These are phyloP conservation scores for Lachnellula occidentalis DNA, from an alignment of 2,329 filamentous ascomycete genomes.

Conservation along the genomic window DNA sequence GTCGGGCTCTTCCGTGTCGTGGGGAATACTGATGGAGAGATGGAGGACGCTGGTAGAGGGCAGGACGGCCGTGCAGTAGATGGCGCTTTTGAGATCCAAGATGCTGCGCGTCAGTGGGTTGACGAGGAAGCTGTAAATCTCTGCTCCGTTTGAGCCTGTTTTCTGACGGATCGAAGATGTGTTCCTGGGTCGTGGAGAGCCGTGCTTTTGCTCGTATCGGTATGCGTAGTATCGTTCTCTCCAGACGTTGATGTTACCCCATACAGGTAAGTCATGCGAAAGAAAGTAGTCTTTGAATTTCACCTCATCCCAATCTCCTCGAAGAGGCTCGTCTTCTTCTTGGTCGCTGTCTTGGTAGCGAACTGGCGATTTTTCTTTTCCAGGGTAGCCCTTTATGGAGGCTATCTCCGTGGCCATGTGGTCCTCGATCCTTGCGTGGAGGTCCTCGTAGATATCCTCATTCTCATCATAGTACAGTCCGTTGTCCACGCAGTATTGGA, in stretches of 20 bases:
- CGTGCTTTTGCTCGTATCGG: slow-evolving; percentile 1
- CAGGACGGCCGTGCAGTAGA: slow-evolving; percentile 2
- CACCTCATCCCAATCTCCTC: neutral
- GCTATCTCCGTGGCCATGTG: neutral
- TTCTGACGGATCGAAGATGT: neutral
- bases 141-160: neutral
- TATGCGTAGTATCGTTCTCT: slow-evolving; percentile 7
- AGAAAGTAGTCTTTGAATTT: neutral
- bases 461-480: neutral
- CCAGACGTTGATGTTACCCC: neutral
- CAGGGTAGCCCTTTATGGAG: neutral
- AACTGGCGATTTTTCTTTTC: neutral
- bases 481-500: neutral
- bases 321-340: neutral
- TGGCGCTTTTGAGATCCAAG: neutral
- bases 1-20: neutral
- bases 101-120: neutral
- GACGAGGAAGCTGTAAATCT: slow-evolving; percentile 1
- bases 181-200: neutral
- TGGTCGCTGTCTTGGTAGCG: neutral
- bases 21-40: neutral
- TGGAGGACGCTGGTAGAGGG: neutral
- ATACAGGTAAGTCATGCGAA: neutral
- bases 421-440: neutral
- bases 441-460: neutral